These are phyloP conservation scores for Arthrobotrys musiformis DNA, from an alignment of 2,329 filamentous ascomycete genomes.

Conservation along the genomic window DNA sequence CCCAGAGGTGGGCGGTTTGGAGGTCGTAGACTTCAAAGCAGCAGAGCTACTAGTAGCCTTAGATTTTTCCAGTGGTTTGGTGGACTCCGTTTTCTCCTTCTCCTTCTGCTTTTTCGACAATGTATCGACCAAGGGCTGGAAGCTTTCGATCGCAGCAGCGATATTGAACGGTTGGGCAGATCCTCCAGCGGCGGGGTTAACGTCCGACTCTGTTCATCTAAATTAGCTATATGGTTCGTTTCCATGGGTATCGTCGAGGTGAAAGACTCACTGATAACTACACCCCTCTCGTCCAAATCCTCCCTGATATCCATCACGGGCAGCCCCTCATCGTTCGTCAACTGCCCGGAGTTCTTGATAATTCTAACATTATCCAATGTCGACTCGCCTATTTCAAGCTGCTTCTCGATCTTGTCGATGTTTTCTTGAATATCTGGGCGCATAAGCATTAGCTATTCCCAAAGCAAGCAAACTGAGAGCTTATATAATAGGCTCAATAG, in stretches of 20 bases:
- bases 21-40: background rate
- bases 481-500: background rate
- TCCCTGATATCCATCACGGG: constrained; percentile 92
- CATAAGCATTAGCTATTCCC: constrained; percentile 44
- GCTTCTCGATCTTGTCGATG: constrained; percentile 77
- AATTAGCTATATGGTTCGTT: background rate
- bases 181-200: constrained; percentile 21
- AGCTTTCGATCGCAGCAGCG: constrained; percentile 48
- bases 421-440: constrained; percentile 78
- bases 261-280: constrained; percentile 70
- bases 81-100: background rate
- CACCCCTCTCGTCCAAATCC: constrained; percentile 88
- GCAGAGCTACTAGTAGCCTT: background rate
- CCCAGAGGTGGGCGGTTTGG: constrained; percentile 4
- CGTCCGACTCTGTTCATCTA: constrained; percentile 25
- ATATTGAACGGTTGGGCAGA: constrained; percentile 51
- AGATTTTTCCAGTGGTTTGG: constrained; percentile 19
- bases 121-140: constrained; percentile 54
- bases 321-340: constrained; percentile 74
- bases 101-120: constrained; percentile 56
- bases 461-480: background rate
- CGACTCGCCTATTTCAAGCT: constrained; percentile 75
- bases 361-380: constrained; percentile 74
- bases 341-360: constrained; percentile 69
- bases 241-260: background rate